These are phyloP conservation scores for Pseudonitzschia pungens DNA, from an alignment of 108 stramenopile genomes.

Conservation along the genomic window DNA sequence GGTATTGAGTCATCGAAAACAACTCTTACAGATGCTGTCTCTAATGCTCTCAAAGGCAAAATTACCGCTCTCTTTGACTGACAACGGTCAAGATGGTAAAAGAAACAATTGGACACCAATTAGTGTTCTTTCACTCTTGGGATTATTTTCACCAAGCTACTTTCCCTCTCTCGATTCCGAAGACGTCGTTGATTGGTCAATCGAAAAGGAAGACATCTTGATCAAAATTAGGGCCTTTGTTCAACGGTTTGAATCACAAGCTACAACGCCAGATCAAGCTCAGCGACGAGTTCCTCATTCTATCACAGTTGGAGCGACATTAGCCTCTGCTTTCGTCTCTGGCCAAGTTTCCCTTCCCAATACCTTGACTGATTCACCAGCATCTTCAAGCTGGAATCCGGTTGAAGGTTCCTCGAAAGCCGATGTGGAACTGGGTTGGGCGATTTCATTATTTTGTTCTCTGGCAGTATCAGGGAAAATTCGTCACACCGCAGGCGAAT, in stretches of 20 bases:
- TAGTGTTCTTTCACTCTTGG: slow-evolving; percentile 19
- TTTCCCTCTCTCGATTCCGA: slow-evolving; percentile 20
- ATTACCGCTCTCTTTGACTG: not conserved
- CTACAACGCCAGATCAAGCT: not conserved
- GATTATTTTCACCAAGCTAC: slow-evolving; percentile 20
- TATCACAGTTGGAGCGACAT: slow-evolving; percentile 20
- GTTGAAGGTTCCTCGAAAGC: slow-evolving; percentile 31
- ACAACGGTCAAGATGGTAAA: not conserved
- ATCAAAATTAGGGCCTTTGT: slow-evolving; percentile 10
- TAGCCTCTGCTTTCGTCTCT: slow-evolving; percentile 40
- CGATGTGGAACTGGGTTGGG: slow-evolving; percentile 45
- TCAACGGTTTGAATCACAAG: slow-evolving; percentile 1
- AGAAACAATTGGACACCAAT: slow-evolving; percentile 24
- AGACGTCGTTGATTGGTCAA: slow-evolving; percentile 28
- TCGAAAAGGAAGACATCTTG: slow-evolving; percentile 27
- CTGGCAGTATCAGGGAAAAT: slow-evolving; percentile 25
- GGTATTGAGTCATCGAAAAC: slow-evolving; percentile 16
- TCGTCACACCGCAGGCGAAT: slow-evolving; percentile 36
- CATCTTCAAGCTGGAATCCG: slow-evolving; percentile 36
- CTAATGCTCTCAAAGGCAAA: not conserved
- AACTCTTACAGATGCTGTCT: slow-evolving; percentile 6
- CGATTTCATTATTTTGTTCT: slow-evolving; percentile 39
- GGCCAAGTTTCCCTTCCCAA: slow-evolving; percentile 20
- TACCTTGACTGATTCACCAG: not conserved
- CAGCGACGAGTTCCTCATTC: not conserved